Conservation (phyloP, 441 rosid genomes). For the Arabidopsis hybrid region DNA sequence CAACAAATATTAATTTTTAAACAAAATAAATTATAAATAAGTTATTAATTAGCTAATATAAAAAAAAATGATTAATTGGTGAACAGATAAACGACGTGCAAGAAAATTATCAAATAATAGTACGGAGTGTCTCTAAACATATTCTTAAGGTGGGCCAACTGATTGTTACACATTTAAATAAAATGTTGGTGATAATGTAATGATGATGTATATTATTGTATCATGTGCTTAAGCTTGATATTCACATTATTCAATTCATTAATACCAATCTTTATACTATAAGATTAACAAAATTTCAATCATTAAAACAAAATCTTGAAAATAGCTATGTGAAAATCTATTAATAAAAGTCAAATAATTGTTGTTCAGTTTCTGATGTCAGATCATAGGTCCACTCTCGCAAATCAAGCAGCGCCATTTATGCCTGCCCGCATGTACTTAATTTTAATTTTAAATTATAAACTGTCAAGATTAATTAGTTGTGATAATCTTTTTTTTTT, state of each 20-base stretch:
- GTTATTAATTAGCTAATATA: not conserved
- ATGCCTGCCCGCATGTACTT: no score
- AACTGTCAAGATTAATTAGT: no score
- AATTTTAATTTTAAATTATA: no score
- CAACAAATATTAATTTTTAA: not conserved
- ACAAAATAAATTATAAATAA: not conserved
- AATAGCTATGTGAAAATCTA: not conserved
- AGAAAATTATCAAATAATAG: slow-evolving; percentile 8
- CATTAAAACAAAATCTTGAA: not conserved
- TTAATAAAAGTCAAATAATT: not conserved
- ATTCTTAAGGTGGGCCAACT: not conserved
- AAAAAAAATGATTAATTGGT: not conserved
- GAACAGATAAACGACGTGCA: slow-evolving; percentile 28
- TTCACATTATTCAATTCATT: slow-evolving; percentile 7
- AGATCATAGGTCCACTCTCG: not conserved
- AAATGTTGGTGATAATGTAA: not conserved
- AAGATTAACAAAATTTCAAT: not conserved
- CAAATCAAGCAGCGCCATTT: no score
- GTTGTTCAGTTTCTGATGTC: not conserved
- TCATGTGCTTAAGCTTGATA: slow-evolving; percentile 16
- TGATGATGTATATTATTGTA: slow-evolving; percentile 4
- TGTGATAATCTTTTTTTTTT: no score
- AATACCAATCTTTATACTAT: not conserved
- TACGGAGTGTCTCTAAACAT: not conserved
- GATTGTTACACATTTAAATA: slow-evolving; percentile 3